A percentile compares a stretch with the other conserved stretches of the same genome.
These are phyloP conservation scores for Linderniella brevidens DNA, from an alignment of 257 asterid species.

Conservation along the genomic window DNA sequence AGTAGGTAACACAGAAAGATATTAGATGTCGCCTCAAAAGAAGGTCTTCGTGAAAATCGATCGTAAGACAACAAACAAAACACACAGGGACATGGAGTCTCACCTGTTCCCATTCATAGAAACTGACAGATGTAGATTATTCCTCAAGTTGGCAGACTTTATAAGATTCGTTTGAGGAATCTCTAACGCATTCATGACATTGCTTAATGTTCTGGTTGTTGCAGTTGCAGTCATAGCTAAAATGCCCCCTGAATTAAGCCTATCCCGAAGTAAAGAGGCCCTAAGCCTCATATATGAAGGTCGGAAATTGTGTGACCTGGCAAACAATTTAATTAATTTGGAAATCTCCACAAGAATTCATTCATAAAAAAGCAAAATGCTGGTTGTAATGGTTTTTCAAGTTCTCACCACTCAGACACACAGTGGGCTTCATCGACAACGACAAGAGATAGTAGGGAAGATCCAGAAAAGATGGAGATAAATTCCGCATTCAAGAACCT, in stretches of 20 bases:
- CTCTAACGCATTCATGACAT: constrained; percentile 72
- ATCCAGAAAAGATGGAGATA: constrained; percentile 38
- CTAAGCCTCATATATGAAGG: constrained; percentile 98
- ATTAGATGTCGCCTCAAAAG: constrained; percentile 3
- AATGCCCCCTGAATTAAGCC: constrained; percentile 68
- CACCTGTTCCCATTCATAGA: constrained; percentile 57
- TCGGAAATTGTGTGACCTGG: constrained; percentile 98
- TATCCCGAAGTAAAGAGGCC: constrained; percentile 58
- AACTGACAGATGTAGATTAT: constrained; percentile 74
- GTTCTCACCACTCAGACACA: constrained; percentile 91
- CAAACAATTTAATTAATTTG: constrained; percentile 12
- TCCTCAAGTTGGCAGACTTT: constrained; percentile 56
- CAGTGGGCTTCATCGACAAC: constrained; percentile 98
- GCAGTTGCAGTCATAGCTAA: constrained; percentile 99
- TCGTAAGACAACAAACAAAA: constrained; percentile 9
- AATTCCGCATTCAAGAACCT: constrained; percentile 74
- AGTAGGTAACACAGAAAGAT: neutral
- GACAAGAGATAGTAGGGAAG: constrained; percentile 49
- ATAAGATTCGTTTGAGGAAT: constrained; percentile 59
- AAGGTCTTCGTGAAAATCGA: no score
- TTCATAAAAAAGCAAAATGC: no score
- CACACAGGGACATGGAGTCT: constrained; percentile 9
- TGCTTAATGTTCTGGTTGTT: constrained; percentile 53
- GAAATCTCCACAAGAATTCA: neutral
- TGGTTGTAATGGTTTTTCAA: neutral